phyloP scores from a whole-genome alignment of 2,329 filamentous ascomycete genomes.

The Sporothrix schenckii region DNA sequence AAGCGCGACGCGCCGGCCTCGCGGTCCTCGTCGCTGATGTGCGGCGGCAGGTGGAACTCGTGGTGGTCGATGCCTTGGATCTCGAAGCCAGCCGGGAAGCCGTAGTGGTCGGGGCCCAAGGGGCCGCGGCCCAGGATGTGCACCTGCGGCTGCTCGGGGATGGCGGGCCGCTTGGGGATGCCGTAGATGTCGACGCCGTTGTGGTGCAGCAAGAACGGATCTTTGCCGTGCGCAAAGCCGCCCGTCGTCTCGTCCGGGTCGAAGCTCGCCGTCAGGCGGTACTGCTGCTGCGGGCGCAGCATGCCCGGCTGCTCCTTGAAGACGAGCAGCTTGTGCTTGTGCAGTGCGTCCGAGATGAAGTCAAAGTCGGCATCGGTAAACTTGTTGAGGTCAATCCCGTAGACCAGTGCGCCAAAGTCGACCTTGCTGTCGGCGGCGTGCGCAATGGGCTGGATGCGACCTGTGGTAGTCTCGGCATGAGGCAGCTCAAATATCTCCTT shows the following conservation, averaged over 20 bases:
- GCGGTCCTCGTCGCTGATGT: slow-evolving; percentile 43
- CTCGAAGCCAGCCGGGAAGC: slow-evolving; percentile 46
- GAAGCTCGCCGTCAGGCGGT: slow-evolving; percentile 43
- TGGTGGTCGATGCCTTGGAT: slow-evolving; percentile 46
- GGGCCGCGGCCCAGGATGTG: slow-evolving; percentile 46
- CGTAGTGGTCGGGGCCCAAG: slow-evolving; percentile 43
- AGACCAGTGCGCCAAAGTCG: slow-evolving; percentile 44
- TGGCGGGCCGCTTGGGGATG: slow-evolving; percentile 42
- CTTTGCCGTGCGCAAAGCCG: slow-evolving; percentile 45
- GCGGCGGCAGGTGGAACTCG: slow-evolving; percentile 47
- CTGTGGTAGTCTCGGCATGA: slow-evolving; percentile 38
- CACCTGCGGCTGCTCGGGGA: slow-evolving; percentile 45
- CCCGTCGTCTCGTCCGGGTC: slow-evolving; percentile 45
- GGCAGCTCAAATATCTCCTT: slow-evolving; percentile 37
- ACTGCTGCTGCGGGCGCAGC: slow-evolving; percentile 44
- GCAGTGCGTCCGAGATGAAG: slow-evolving; percentile 43
- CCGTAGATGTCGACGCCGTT: slow-evolving; percentile 45
- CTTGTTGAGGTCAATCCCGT: slow-evolving; percentile 45
- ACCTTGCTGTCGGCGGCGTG: slow-evolving; percentile 41
- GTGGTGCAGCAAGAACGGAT: slow-evolving; percentile 43
- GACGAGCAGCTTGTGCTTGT: slow-evolving; percentile 44
- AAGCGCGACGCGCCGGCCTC: slow-evolving; percentile 43
- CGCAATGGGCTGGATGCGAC: slow-evolving; percentile 39
- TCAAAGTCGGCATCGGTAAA: slow-evolving; percentile 43
- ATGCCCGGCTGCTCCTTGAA: slow-evolving; percentile 46